Base-by-base conservation (phyloP, 805 yeast species). In the Candida patagonica region DNA sequence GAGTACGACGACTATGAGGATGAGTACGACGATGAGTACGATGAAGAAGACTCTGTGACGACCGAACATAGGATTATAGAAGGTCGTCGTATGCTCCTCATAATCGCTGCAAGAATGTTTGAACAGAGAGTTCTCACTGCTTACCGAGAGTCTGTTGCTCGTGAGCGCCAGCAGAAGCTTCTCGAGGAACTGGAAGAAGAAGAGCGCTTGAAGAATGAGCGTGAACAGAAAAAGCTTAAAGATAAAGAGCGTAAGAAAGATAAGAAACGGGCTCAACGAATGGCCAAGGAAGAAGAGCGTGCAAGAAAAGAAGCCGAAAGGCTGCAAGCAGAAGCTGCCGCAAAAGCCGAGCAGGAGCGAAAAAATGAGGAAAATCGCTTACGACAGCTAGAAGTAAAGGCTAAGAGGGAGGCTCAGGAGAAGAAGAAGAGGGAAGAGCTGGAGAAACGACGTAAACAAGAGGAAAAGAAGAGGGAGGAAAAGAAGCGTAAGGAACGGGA, bases 121-220 rank as follows among this genome's bases (percentile, higher is more conserved):
- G 84, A 82, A 52, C 78, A 75, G 48, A 71, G 86, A 33, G 72
- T 88, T 24, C 67, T 82, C 52, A 74, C 71, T 23, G 84, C 94
- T 0, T 87, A 79, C 54, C 81, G 82, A 45, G 88, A 80, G 51
- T 80, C 76, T 47, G 74, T 81, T 35, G 88, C 95, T 9, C 85
- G 80, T 44, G 92, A 82, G 50, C 59, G 66, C 9, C 67, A 61
- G 52, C 56, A 47, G 50, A 53, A 53, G 46, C 57, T 63, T 23
- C 50, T 63, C 35, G 53, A 51, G 43, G 65, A 55, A 46, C 54
- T 55, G 20, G 63, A 54, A 26, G 62, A 52, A 37, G 60, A 55
- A 44, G 48, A 42, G 32, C 47, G 54, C 27, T 43, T 49, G 31
- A 46, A 51, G 43, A 52, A 51, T 32, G 63, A 51, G 44, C 53